Evolutionary conservation across 805 yeast genomes (phyloP).

Genomic region (Suhomyces emberorum): DNA sequence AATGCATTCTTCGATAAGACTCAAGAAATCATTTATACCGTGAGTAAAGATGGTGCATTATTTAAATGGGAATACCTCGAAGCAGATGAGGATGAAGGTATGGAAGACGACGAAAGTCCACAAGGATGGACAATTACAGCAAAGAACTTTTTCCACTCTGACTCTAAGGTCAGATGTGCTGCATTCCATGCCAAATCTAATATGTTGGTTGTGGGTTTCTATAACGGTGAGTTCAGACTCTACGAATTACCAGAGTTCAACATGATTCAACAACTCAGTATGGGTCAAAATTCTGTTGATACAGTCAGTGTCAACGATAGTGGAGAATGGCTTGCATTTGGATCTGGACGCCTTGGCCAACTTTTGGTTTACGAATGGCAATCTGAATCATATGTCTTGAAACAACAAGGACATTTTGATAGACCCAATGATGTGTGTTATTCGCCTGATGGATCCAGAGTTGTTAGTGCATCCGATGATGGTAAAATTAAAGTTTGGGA

Average conservation of each 20-base stretch:
- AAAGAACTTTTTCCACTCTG: constrained; percentile 71
- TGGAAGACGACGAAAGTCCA: constrained; percentile 28
- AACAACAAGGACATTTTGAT: constrained; percentile 97
- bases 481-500: constrained; percentile 98
- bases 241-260: constrained; percentile 83
- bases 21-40: constrained; percentile 87
- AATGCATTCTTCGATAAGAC: constrained; percentile 83
- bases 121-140: constrained; percentile 80
- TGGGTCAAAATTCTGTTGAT: constrained; percentile 89
- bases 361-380: constrained; percentile 98
- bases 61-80: constrained; percentile 86
- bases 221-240: constrained; percentile 84
- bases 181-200: constrained; percentile 75
- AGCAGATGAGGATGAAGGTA: constrained; percentile 43
- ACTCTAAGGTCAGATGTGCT: constrained; percentile 72
- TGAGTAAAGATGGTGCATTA: constrained; percentile 92
- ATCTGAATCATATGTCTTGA: constrained; percentile 88
- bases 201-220: constrained; percentile 82
- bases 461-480: constrained; percentile 94
- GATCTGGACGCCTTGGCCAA: constrained; percentile 89
- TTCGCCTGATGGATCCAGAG: constrained; percentile 90
- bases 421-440: constrained; percentile 79
- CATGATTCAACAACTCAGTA: constrained; percentile 78
- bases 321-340: constrained; percentile 98
- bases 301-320: constrained; percentile 73